These are phyloP conservation scores for Pascua sp. DNA, from an alignment of 1,284 basidiomycete species.

Conservation along the genomic window DNA sequence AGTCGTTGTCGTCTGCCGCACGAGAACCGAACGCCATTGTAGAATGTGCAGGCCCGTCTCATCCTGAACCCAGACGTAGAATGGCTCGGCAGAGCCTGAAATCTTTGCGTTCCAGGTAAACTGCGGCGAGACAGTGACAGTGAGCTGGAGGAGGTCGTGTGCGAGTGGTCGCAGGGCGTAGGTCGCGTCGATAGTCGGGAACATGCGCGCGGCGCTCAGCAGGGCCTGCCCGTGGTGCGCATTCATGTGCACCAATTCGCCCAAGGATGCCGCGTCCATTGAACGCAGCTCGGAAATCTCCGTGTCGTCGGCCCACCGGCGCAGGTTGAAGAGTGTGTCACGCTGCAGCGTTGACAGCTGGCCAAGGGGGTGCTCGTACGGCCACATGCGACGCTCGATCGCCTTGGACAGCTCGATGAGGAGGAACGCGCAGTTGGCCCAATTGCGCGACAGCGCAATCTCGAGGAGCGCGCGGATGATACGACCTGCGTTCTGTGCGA, in stretches of 20 bases:
- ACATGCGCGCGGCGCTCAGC: conserved; percentile 74
- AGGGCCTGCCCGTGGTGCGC: conserved; percentile 77
- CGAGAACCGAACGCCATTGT: conserved; percentile 70
- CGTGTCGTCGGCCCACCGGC: conserved; percentile 79
- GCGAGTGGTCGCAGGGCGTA: conserved; percentile 76
- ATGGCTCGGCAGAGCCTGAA: conserved; percentile 77
- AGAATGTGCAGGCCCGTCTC: conserved; percentile 72
- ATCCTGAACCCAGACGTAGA: conserved; percentile 96
- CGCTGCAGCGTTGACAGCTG: conserved; percentile 69
- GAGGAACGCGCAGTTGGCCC: conserved; percentile 75
- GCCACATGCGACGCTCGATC: conserved; percentile 89
- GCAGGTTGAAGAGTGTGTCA: conserved; percentile 77
- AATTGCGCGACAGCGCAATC: conserved; percentile 86
- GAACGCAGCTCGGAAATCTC: conserved; percentile 70
- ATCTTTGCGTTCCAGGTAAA: conserved; percentile 83
- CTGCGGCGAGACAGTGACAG: conserved; percentile 60
- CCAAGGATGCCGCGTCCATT: conserved; percentile 73
- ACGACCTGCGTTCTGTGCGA: conserved; percentile 86
- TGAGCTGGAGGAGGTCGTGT: conserved; percentile 76
- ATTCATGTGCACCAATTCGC: conserved; percentile 81
- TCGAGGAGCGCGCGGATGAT: conserved; percentile 92
- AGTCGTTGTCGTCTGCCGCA: conserved; percentile 63
- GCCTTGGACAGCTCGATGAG: conserved; percentile 92
- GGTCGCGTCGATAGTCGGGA: conserved; percentile 70
- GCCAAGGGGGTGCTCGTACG: conserved; percentile 86